Conservation (phyloP, 805 yeast species). For the Ogataea allantospora region DNA sequence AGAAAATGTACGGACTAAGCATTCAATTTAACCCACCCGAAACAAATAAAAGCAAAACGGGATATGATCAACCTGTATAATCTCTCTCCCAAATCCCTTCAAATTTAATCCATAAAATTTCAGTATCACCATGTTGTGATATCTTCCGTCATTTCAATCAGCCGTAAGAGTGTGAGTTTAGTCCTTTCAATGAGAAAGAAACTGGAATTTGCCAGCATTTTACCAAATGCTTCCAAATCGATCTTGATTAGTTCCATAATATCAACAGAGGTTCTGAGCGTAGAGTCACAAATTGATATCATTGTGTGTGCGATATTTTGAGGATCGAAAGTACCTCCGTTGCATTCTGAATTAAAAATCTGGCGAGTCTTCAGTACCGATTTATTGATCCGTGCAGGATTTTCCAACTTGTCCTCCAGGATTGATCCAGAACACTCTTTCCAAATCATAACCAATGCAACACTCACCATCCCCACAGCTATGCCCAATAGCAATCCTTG, state of each 20-base stretch:
- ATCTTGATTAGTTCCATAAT: constrained; percentile 6
- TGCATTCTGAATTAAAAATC: constrained; percentile 14
- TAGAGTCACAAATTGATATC: constrained; percentile 7
- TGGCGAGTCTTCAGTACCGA: constrained; percentile 10
- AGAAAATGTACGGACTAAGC: neutral
- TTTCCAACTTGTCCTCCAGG: neutral
- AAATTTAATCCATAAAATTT: neutral
- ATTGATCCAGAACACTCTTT: constrained; percentile 15
- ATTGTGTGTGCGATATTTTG: constrained; percentile 2
- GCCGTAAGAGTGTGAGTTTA: constrained; percentile 20
- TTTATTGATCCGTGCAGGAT: constrained; percentile 6
- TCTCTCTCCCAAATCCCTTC: constrained; percentile 4
- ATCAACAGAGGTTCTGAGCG: constrained; percentile 10
- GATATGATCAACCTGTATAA: constrained; percentile 9
- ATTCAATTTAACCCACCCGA: neutral
- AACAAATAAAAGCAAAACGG: constrained; percentile 3
- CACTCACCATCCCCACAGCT: constrained; percentile 30
- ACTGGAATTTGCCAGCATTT: constrained; percentile 14
- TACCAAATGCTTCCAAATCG: constrained; percentile 16
- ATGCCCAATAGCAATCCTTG: constrained; percentile 26
- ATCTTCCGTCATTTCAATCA: constrained; percentile 15
- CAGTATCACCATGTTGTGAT: constrained; percentile 1
- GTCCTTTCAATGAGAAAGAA: constrained; percentile 20
- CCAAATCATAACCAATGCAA: constrained; percentile 31
- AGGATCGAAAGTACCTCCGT: constrained; percentile 2